Percentiles rank a stretch among this genome's conserved stretches.
Evolutionary conservation across 2,329 filamentous ascomycete species (phyloP).

Genomic region (Grosmannia serpens): DNA sequence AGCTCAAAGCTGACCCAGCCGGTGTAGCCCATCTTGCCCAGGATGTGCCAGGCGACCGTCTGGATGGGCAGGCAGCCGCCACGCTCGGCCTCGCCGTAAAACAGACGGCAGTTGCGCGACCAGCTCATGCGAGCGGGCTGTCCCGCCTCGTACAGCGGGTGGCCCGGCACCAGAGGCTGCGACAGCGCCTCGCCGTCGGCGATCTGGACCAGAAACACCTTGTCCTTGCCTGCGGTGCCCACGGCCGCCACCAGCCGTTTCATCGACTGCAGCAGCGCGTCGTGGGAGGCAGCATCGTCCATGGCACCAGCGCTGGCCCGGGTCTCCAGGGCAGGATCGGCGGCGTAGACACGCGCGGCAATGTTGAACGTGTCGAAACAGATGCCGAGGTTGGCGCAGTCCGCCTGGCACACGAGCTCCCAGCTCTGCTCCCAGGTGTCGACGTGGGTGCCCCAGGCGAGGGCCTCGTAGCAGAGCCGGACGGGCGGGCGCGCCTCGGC

Average conservation of each 20-base stretch:
- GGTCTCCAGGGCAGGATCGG: conserved; percentile 16
- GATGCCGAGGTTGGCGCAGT: conserved; percentile 47
- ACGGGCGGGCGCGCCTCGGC: conserved; percentile 32
- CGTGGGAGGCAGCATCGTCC: background rate
- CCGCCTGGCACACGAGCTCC: conserved; percentile 40
- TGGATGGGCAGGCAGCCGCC: conserved; percentile 49
- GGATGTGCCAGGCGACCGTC: conserved; percentile 38
- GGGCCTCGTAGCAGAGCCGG: conserved; percentile 48
- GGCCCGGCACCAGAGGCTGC: conserved; percentile 34
- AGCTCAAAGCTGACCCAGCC: conserved; percentile 51
- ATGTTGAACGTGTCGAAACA: conserved; percentile 56
- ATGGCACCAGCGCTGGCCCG: background rate
- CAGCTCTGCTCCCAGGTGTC: conserved; percentile 49
- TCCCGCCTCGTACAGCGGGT: conserved; percentile 38
- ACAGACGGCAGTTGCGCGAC: conserved; percentile 50
- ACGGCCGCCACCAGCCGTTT: conserved; percentile 31
- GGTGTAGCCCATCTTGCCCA: conserved; percentile 42
- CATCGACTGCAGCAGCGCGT: conserved; percentile 34
- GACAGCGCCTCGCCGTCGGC: conserved; percentile 46
- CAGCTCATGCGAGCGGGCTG: conserved; percentile 52
- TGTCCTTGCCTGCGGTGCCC: conserved; percentile 27
- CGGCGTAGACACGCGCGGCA: conserved; percentile 43
- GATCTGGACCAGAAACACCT: conserved; percentile 52
- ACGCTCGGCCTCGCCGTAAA: conserved; percentile 41
- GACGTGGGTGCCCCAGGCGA: conserved; percentile 48